Conservation (phyloP, 371 early-diverging fungal genomes). For the Mucor velutinosus region DNA sequence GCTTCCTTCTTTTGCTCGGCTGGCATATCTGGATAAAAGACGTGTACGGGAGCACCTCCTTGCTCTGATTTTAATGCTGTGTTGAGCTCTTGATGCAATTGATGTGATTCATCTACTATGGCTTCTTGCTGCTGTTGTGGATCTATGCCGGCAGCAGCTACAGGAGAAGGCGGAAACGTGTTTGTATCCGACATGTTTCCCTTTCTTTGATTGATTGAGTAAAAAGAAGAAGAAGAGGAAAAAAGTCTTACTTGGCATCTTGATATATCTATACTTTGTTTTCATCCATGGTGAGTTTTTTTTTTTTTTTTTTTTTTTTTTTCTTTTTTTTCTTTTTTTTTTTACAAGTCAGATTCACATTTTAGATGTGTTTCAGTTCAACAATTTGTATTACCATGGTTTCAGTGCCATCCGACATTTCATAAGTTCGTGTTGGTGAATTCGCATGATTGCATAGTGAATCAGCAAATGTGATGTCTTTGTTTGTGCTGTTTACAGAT, state of each 20-base stretch:
- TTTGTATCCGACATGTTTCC: slow-evolving; percentile 8
- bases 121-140: not conserved
- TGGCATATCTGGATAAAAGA: slow-evolving; percentile 28
- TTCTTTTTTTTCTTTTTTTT: too few relatives aligned
- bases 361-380: not conserved
- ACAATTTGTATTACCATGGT: not conserved
- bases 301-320: slow-evolving; percentile 14
- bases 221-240: not conserved
- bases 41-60: slow-evolving; percentile 18
- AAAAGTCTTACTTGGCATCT: not conserved
- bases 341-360: slow-evolving; percentile 8
- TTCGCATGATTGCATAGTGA: not conserved
- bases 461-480: not conserved
- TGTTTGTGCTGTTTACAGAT: too few relatives aligned
- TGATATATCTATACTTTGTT: not conserved
- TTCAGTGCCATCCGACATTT: not conserved
- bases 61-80: slow-evolving; percentile 13
- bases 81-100: slow-evolving; percentile 18
- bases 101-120: slow-evolving; percentile 14
- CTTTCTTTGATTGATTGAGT: not conserved
- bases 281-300: not conserved
- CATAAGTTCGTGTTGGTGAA: not conserved
- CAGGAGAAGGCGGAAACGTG: not conserved
- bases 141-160: not conserved
- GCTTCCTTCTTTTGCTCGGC: slow-evolving; percentile 30